Evolutionary conservation across 2,329 filamentous ascomycete genomes (phyloP), one percentile per base, ranked within the genome.

Genomic region (Xenoacremonium recifei): DNA sequence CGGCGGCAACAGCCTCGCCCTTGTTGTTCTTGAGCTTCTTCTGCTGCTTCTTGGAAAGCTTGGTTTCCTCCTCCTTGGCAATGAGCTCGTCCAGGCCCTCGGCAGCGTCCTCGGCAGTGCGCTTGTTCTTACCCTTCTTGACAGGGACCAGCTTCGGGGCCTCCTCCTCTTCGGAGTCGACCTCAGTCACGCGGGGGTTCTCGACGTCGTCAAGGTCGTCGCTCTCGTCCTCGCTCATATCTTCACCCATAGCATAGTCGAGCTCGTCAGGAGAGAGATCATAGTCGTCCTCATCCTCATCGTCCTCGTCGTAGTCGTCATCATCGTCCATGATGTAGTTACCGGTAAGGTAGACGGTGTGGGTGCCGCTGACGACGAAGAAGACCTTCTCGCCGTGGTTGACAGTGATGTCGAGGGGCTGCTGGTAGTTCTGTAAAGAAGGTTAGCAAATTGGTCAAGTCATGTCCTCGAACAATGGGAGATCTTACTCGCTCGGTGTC

Each of bases 21-120:
- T 95, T 89, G 78, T 97, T 97, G 79, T 96, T 96, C 84, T 95
- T 95, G 53, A 92, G 79, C 79, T 96, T 96, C 85, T 99, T 97
- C 60, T 87, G 80, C 69, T 97, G 89, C 77, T 96, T 96, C 80
- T 96, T 96, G 79, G 84, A 91, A 50, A 90, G 78, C 75, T 91
- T 91, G 55, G 77, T 65, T 57, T 90, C 85, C 53, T 81, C 80
- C 50, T 79, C 66, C 45, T 93, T 92, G 67, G 84, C 79, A 61
- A 96, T 95, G 67, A 96, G 71, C 52, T 88, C 87, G 58, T 96
- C 91, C 19, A 96, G 84, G 48, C 75, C 77, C 64, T 85, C 81
- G 30, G 68, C 78, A 19, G 70, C 78, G 40, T 85, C 82, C 59
- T 89, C 89, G 35, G 91, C 92, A 31, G 85, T 71, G 56, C 93